Evolutionary conservation across 2,329 filamentous ascomycete genomes (phyloP), one percentile per base, ranked within the genome.

Genomic region (Aspergillus floridensis): DNA sequence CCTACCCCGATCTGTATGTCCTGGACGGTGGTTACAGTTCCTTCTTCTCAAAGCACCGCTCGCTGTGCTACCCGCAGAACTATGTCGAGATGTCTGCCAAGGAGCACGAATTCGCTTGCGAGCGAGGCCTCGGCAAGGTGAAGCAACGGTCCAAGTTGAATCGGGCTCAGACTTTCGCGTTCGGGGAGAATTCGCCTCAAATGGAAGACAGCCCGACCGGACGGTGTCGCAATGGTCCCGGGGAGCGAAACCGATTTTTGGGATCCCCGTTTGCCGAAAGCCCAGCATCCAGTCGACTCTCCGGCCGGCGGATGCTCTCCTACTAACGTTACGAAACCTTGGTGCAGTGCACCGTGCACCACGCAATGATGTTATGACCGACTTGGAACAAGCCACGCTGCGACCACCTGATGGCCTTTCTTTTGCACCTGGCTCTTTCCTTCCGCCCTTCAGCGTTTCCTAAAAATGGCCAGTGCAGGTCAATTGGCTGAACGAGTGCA

Each of bases 1-100:
- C 89, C n/a, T 99, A 96, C 71, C 95, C 95, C 2, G 95, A 99
- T 75, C 88, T 98, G 65, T 99, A 99, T 76, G 96, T 99, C 68
- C 82, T 99, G 46, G 92, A 98, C 66, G 95, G 95, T 61, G 95
- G 95, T 48, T 99, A 99, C 80, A 96, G 92, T 75, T 87, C 87
- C 29, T 99, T 99, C 81, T 99, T 93, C 75, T 80, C 85, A 24
- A 82, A 91, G 64, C 87, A 96, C 74, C 87, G 88, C 55, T 79
- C 84, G 50, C 87, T 93, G 62, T 99, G 95, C 81, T 95, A 88
- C 69, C 95, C 95, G 22, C 93, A 96, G 70, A 92, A 93, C 72
- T 99, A 99, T 72, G 91, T 99, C 60, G 92, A 95, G 77, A 99
- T 99, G 95, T 90, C 88, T 65, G 91, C 90, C 65, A 90, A 93